phyloP scores from a whole-genome alignment of 805 yeast genomes.

The Kazachstania kunashirensis region DNA sequence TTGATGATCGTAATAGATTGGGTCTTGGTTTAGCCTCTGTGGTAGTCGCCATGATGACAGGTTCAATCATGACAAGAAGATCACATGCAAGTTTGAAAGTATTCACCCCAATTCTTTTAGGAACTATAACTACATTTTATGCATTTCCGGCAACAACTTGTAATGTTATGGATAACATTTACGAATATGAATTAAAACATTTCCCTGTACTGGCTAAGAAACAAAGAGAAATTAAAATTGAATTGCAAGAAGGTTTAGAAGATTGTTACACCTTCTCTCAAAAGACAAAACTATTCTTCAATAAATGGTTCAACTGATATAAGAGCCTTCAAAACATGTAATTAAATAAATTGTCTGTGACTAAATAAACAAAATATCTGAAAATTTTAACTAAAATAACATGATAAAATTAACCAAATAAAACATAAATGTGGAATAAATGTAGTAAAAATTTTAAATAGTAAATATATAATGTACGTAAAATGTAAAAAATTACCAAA shows the following conservation, averaged over 20 bases:
- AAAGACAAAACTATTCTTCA: constrained; percentile 1
- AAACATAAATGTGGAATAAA: too few species aligned
- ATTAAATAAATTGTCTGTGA: too few species aligned
- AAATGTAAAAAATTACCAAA: neutral
- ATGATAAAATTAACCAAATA: too few species aligned
- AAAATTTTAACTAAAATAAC: too few species aligned
- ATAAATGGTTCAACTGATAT: constrained; percentile 4
- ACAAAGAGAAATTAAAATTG: constrained; percentile 15
- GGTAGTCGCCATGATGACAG: constrained; percentile 47
- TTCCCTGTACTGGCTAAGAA: constrained; percentile 20
- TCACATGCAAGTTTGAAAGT: constrained; percentile 39
- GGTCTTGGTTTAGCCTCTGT: constrained; percentile 50
- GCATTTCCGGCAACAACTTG: constrained; percentile 50
- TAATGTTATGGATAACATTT: constrained; percentile 38
- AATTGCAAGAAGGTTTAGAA: constrained; percentile 7
- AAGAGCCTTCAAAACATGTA: too few species aligned
- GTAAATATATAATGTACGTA: too few species aligned
- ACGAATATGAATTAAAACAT: constrained; percentile 38
- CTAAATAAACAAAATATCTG: too few species aligned
- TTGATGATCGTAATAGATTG: constrained; percentile 43
- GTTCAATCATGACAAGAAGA: constrained; percentile 50
- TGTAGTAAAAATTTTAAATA: too few species aligned
- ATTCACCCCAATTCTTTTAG: constrained; percentile 42
- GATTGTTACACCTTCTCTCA: constrained; percentile 4
- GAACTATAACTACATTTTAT: constrained; percentile 42